Conservation (phyloP, 2,329 filamentous ascomycete species). For the Venturia asperata region DNA sequence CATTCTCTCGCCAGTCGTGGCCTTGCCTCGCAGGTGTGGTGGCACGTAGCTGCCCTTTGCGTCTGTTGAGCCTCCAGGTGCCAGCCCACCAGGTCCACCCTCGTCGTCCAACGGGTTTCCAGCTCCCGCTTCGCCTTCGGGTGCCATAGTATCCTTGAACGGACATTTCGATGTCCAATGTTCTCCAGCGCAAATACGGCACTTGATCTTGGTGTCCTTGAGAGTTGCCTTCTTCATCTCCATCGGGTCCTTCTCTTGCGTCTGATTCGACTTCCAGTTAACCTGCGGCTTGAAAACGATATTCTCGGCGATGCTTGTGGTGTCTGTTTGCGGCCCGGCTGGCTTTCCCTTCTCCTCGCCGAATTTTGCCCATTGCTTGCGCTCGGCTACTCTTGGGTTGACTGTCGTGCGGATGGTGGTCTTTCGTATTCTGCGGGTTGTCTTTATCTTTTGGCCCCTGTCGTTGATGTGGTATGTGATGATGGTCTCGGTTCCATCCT, state of each 20-base stretch:
- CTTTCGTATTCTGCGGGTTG: constrained; percentile 88
- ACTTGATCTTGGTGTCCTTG: constrained; percentile 99
- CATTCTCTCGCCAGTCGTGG: constrained; percentile 71
- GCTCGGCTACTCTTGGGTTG: constrained; percentile 93
- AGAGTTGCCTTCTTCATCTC: constrained; percentile 63
- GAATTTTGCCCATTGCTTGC: constrained; percentile 90
- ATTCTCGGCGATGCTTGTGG: constrained; percentile 92
- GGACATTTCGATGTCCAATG: constrained; percentile 99
- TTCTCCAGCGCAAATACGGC: constrained; percentile 96
- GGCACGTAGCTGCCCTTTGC: constrained; percentile 68
- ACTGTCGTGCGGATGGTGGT: constrained; percentile 87
- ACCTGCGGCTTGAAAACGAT: constrained; percentile 90
- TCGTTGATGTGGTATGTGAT: constrained; percentile 88
- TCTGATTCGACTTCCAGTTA: constrained; percentile 81
- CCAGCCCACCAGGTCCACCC: constrained; percentile 48
- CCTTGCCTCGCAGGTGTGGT: constrained; percentile 75
- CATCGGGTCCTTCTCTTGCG: constrained; percentile 67
- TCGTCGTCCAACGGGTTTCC: constrained; percentile 43
- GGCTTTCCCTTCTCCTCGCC: constrained; percentile 80
- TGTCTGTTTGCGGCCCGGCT: constrained; percentile 75
- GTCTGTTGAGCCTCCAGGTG: constrained; percentile 53
- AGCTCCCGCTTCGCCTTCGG: constrained; percentile 49
- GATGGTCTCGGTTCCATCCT: constrained; percentile 96
- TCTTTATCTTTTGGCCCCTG: constrained; percentile 91
- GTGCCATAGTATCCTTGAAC: constrained; percentile 99